phyloP scores from a whole-genome alignment of 2,329 filamentous ascomycete species.

The Trichophyton schoenleinii region DNA sequence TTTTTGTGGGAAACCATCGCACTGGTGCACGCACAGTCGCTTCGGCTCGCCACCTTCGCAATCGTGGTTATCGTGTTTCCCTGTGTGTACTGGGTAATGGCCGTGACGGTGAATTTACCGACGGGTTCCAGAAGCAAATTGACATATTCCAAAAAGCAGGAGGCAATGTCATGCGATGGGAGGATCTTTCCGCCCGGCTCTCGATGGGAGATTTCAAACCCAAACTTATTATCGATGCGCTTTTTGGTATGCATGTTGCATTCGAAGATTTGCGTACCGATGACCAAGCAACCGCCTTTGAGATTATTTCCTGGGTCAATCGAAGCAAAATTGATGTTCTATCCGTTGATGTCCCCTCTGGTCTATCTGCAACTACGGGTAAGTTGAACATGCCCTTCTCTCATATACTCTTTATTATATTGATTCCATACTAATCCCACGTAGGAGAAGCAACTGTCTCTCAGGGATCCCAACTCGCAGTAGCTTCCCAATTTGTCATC shows the following conservation, averaged over 20 bases:
- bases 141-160: constrained; percentile 75
- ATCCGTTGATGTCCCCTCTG: constrained; percentile 82
- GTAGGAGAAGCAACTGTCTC: constrained; percentile 42
- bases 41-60: constrained; percentile 73
- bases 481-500: constrained; percentile 71
- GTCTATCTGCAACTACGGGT: constrained; percentile 68
- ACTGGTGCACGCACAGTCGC: constrained; percentile 74
- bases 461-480: constrained; percentile 66
- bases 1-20: constrained; percentile 92
- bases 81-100: constrained; percentile 77
- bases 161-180: constrained; percentile 55
- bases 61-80: constrained; percentile 67
- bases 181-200: constrained; percentile 41
- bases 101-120: constrained; percentile 65
- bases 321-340: constrained; percentile 70
- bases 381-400: constrained; percentile 24
- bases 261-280: constrained; percentile 79
- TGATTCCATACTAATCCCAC: not conserved
- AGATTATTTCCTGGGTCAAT: constrained; percentile 89
- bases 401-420: constrained; percentile 32
- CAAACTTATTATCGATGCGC: constrained; percentile 74
- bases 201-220: constrained; percentile 50
- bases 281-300: constrained; percentile 72
- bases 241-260: constrained; percentile 73
- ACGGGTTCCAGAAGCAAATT: constrained; percentile 68